Base-by-base conservation (phyloP, 176 grass and related monocot species). In the Oryza glumipatula region DNA sequence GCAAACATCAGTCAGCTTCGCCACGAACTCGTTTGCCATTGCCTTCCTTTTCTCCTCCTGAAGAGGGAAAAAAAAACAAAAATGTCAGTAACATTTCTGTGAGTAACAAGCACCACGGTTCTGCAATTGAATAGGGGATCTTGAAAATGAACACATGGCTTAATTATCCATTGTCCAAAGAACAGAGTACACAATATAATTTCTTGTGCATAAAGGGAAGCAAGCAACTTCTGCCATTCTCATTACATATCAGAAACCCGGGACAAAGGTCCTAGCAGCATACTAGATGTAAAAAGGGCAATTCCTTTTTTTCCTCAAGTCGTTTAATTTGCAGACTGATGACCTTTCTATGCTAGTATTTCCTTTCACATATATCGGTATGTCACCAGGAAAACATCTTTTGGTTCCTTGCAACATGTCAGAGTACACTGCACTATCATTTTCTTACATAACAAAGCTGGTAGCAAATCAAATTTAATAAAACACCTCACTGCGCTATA, bases 31-130 rank as follows among this genome's bases (percentile, higher is more conserved):
- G 43, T 92, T 94, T 19, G 67, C 49, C 81, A 91, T 54, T 1
- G 92, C 94, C 88, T 92, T 97, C 48, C 22, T 88, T 43, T 82
- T 90, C 83, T 97, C 94, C 80, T 92, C 90, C 92, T 97, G 81
- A 61, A 76, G 39, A 41, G 21, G 47, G 43, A 23, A 66, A 86
- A 24, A 26, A 65, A 23, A 32, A 76, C 5, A 10, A 32, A 32
- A 32, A 0, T 32, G 30, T 82, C 8, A 78, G 21, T 65, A 33
- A 33, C 4, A 67, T 89, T 77, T 70, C 16, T 76, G 30, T 6
- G 30, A 88, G 58, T 43, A 81, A 39, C 22, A 16, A 28, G 65
- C 67, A 46, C 9, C 21, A 70, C 7, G 48, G 1, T n/a, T 26
- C 38, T 21, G 9, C 22, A 63, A 23, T 32, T 46, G 3, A 26